Evolutionary conservation across 768 basidiomycete genomes (phyloP).

Genomic region (Naematelia encephala): DNA sequence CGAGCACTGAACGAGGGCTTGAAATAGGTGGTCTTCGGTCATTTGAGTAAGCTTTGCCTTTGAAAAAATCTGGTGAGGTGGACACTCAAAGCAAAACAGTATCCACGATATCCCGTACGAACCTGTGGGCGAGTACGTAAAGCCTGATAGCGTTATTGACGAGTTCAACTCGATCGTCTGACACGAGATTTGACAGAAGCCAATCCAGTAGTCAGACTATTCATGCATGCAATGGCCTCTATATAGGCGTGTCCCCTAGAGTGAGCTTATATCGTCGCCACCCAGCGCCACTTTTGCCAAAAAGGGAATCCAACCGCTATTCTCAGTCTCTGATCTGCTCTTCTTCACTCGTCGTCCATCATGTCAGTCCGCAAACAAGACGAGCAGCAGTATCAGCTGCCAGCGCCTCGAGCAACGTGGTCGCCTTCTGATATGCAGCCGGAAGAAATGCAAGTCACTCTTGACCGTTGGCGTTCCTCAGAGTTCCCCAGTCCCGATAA

Average conservation of each 20-base stretch:
- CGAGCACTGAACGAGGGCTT: conserved; percentile 56
- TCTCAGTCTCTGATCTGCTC: too few relatives aligned
- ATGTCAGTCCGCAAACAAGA: too few relatives aligned
- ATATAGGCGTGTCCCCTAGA: not conserved
- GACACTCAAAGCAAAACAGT: not conserved
- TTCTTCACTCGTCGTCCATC: too few relatives aligned
- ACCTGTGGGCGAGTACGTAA: conserved; percentile 19
- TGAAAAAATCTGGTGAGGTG: not conserved
- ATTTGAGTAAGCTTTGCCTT: conserved; percentile 54
- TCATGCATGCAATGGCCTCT: not conserved
- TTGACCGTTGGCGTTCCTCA: too few relatives aligned
- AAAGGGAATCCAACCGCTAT: too few relatives aligned
- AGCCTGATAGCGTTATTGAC: conserved; percentile 26
- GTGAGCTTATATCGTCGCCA: too few relatives aligned
- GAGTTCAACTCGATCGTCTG: conserved; percentile 11
- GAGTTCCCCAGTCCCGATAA: too few relatives aligned
- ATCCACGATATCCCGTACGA: conserved; percentile 20
- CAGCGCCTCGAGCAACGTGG: too few relatives aligned
- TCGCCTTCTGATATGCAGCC: too few relatives aligned
- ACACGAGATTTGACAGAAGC: not conserved
- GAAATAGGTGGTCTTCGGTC: conserved; percentile 59
- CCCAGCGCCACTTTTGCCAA: too few relatives aligned
- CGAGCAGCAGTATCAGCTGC: too few relatives aligned
- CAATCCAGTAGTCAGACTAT: not conserved
- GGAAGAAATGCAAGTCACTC: too few relatives aligned